Percentiles rank a stretch among this genome's conserved stretches.
phyloP scores from a whole-genome alignment of 2,329 filamentous ascomycete species.

The Lasiodiplodia theobromae region DNA sequence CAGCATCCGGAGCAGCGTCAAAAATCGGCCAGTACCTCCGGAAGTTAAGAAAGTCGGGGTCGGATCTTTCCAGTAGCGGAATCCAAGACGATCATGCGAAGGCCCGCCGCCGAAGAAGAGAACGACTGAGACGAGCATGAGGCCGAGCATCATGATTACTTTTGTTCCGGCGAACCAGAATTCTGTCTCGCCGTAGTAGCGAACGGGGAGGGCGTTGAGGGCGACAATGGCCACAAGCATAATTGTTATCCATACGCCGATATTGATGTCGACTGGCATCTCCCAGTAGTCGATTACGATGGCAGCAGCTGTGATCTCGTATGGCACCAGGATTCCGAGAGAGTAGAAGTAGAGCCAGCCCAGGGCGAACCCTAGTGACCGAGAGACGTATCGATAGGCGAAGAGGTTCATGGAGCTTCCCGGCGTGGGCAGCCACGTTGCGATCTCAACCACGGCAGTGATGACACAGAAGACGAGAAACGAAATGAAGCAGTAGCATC shows the following conservation, averaged over 20 bases:
- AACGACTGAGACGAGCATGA: slow-evolving; percentile 61
- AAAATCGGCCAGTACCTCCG: slow-evolving; percentile 58
- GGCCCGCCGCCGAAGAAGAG: slow-evolving; percentile 66
- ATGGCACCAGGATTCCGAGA: slow-evolving; percentile 47
- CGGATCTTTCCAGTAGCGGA: slow-evolving; percentile 59
- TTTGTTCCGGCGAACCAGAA: slow-evolving; percentile 63
- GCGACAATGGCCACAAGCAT: slow-evolving; percentile 50
- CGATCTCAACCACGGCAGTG: slow-evolving; percentile 60
- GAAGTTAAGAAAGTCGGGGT: slow-evolving; percentile 57
- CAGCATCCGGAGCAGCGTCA: slow-evolving; percentile 59
- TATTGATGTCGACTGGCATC: slow-evolving; percentile 44
- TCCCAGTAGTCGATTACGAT: slow-evolving; percentile 51
- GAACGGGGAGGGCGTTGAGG: slow-evolving; percentile 57
- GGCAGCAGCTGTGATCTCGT: slow-evolving; percentile 47
- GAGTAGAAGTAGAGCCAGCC: slow-evolving; percentile 50
- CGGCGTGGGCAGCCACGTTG: slow-evolving; percentile 66
- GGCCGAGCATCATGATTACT: slow-evolving; percentile 60
- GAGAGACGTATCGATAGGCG: slow-evolving; percentile 54
- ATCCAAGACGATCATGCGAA: slow-evolving; percentile 57
- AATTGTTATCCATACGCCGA: slow-evolving; percentile 48
- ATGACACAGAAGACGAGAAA: slow-evolving; percentile 57
- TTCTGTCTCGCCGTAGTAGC: slow-evolving; percentile 61
- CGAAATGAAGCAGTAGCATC: slow-evolving; percentile 54
- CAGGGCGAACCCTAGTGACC: slow-evolving; percentile 54
- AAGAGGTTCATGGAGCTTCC: slow-evolving; percentile 60